Percentiles rank a stretch among this genome's conserved stretches.
phyloP scores from a whole-genome alignment of 148 eudicot genomes.

The Silene latifolia region DNA sequence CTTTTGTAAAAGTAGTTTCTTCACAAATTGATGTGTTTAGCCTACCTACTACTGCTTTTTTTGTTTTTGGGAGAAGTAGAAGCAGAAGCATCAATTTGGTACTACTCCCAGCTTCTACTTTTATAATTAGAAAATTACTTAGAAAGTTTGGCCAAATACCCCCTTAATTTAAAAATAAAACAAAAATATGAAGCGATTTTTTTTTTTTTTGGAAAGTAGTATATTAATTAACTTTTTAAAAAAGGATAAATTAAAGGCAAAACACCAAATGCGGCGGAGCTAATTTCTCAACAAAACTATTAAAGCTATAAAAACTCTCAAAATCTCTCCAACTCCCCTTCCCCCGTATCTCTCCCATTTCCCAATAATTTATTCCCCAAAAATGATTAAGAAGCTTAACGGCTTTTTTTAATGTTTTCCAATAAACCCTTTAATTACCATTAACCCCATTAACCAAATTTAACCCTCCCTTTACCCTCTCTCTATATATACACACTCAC shows the following conservation, averaged over 20 bases:
- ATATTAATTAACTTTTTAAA: too few relatives aligned
- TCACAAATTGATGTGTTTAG: too few relatives aligned
- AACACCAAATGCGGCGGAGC: neutral
- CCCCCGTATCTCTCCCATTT: neutral
- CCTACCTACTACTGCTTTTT: too few relatives aligned
- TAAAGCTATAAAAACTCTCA: neutral
- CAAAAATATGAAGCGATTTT: too few relatives aligned
- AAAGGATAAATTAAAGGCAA: neutral
- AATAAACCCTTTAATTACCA: neutral
- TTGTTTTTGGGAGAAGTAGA: too few relatives aligned
- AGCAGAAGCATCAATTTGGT: too few relatives aligned
- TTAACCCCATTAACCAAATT: neutral
- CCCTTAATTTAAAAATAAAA: too few relatives aligned
- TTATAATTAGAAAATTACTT: too few relatives aligned
- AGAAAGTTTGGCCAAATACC: too few relatives aligned
- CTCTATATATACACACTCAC: neutral
- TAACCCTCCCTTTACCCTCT: neutral
- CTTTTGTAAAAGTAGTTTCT: too few relatives aligned
- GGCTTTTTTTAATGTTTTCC: neutral
- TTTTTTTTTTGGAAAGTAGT: too few relatives aligned
- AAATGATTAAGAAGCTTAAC: conserved; percentile 1
- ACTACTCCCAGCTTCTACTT: too few relatives aligned
- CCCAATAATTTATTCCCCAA: neutral
- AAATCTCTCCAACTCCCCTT: neutral
- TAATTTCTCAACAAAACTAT: neutral